Conservation (phyloP, 345 rosid genomes). For the Syzygium jambos region DNA sequence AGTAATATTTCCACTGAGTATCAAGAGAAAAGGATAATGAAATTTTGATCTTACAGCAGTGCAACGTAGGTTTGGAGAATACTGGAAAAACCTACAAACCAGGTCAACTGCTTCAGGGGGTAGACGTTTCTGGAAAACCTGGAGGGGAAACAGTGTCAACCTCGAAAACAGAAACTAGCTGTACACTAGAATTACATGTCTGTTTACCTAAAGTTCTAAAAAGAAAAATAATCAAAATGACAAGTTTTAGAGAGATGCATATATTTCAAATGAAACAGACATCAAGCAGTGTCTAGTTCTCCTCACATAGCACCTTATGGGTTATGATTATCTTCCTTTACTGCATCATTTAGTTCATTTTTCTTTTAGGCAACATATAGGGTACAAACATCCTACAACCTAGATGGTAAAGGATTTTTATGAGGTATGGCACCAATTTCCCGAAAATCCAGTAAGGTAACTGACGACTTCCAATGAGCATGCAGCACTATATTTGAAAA, state of each 20-base stretch:
- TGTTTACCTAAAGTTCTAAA: neutral
- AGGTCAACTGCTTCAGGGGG: slow-evolving; percentile 99
- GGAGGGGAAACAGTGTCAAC: neutral
- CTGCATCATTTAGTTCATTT: neutral
- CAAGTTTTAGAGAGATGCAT: neutral
- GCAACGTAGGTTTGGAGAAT: slow-evolving; percentile 92
- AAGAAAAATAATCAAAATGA: neutral
- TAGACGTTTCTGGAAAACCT: slow-evolving; percentile 81
- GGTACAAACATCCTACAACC: neutral
- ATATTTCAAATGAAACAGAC: neutral
- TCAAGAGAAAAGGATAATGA: neutral
- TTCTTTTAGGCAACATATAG: neutral
- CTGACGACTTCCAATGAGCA: neutral
- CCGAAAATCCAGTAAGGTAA: neutral
- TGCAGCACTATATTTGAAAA: neutral
- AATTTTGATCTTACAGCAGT: slow-evolving; percentile 67
- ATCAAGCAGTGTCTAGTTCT: neutral
- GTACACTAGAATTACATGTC: neutral
- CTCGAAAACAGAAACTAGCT: neutral
- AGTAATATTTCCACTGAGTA: neutral
- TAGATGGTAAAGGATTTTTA: neutral
- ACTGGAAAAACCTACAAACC: slow-evolving; percentile 89
- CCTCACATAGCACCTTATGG: neutral
- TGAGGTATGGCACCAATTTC: neutral
- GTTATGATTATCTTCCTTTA: neutral